Conservation (phyloP, 768 basidiomycete species). For the Collybia sp. region DNA sequence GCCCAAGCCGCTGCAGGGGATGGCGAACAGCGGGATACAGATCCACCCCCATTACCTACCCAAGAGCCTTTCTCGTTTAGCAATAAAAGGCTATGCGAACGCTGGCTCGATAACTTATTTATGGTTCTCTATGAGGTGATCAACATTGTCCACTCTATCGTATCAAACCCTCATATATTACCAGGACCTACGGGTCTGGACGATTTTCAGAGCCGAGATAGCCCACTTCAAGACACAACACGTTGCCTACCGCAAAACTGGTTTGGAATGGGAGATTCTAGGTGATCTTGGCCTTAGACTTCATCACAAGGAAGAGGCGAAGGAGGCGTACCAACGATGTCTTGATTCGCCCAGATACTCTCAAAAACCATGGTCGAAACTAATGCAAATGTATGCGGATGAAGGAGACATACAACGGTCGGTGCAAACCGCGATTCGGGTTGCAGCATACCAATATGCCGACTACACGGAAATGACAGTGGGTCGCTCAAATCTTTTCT, state of each 20-base stretch:
- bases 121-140: conserved; percentile 96
- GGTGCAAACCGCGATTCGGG: conserved; percentile 87
- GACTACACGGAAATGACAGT: conserved; percentile 90
- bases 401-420: conserved; percentile 91
- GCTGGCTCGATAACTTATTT: conserved; percentile 97
- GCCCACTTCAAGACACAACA: conserved; percentile 99
- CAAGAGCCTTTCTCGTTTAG: conserved; percentile 85
- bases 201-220: conserved; percentile 97
- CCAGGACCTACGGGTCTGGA: conserved; percentile 95
- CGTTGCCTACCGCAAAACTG: conserved; percentile 96
- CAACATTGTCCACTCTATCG: conserved; percentile 1
- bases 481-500: conserved; percentile 22
- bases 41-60: conserved; percentile 24
- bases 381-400: conserved; percentile 95
- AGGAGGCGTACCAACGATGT: conserved; percentile 95
- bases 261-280: conserved; percentile 96
- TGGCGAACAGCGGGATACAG: conserved; percentile 33
- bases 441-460: conserved; percentile 88
- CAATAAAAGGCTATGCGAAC: conserved; percentile 94
- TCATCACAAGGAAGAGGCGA: conserved; percentile 97
- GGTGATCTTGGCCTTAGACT: conserved; percentile 92
- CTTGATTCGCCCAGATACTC: conserved; percentile 84
- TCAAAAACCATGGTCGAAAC: conserved; percentile 87
- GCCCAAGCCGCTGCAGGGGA: conserved; percentile 48
- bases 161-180: conserved; percentile 3